These are phyloP conservation scores for Nectriaceae sp. DNA, from an alignment of 2,329 filamentous ascomycete species.

Conservation along the genomic window DNA sequence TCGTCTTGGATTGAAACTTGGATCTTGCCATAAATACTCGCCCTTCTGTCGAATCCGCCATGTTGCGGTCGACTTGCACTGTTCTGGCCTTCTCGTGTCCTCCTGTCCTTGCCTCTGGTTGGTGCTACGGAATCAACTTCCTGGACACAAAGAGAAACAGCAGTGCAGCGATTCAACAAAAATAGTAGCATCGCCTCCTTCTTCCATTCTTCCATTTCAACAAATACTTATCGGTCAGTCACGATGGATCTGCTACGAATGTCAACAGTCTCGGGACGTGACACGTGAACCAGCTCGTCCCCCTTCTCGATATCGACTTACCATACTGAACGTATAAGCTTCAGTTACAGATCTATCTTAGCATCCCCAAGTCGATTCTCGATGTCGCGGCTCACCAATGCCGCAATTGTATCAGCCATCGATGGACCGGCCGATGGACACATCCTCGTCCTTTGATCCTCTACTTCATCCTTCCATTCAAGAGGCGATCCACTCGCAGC, in stretches of 20 bases:
- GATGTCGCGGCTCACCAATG: neutral
- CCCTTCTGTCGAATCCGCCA: too few species aligned
- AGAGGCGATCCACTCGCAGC: conserved; percentile 12
- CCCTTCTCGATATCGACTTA: conserved; percentile 8
- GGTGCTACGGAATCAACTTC: too few species aligned
- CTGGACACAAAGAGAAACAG: too few species aligned
- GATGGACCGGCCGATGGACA: conserved; percentile 18
- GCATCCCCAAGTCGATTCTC: neutral
- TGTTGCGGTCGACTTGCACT: too few species aligned
- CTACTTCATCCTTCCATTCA: conserved; percentile 17
- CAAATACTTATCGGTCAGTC: conserved; percentile 4
- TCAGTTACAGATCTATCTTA: conserved; percentile 12
- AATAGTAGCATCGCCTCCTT: too few species aligned
- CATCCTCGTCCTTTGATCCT: conserved; percentile 8
- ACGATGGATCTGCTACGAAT: conserved; percentile 23
- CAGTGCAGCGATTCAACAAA: too few species aligned
- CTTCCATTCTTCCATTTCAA: too few species aligned
- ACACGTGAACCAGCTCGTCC: conserved; percentile 19
- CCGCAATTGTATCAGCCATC: neutral
- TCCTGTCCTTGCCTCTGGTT: too few species aligned
- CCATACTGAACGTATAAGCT: conserved; percentile 1
- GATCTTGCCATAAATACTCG: too few species aligned
- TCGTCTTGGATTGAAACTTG: too few species aligned
- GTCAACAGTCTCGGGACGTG: conserved; percentile 13
- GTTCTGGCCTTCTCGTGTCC: too few species aligned